Conservation (phyloP, 2,329 filamentous ascomycete genomes). For the Metarhizium guizhouense region DNA sequence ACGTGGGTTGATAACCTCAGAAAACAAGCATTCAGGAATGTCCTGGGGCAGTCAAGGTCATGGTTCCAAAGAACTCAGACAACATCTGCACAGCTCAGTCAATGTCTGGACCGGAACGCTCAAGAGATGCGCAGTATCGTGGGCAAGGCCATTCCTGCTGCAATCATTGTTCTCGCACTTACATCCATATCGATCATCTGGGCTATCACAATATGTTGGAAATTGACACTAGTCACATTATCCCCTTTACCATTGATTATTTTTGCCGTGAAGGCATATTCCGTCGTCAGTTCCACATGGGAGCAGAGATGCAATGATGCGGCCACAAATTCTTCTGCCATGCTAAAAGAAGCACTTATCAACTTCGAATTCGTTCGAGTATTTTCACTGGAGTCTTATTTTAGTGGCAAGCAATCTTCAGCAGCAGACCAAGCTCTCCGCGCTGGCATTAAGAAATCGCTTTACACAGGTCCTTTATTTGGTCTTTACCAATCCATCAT, state of each 20-base stretch:
- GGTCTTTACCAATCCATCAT: conserved; percentile 69
- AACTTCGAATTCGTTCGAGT: conserved; percentile 73
- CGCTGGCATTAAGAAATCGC: conserved; percentile 56
- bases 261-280: conserved; percentile 55
- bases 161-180: conserved; percentile 60
- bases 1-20: conserved; percentile 69
- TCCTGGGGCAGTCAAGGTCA: conserved; percentile 64
- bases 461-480: conserved; percentile 61
- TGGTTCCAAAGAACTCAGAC: conserved; percentile 72
- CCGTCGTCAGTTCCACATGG: conserved; percentile 59
- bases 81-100: conserved; percentile 52
- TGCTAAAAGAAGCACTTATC: conserved; percentile 63
- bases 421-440: conserved; percentile 43
- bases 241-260: conserved; percentile 60
- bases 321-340: conserved; percentile 45
- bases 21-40: conserved; percentile 53
- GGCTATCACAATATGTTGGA: conserved; percentile 70
- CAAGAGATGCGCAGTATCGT: conserved; percentile 84
- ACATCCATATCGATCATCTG: conserved; percentile 60
- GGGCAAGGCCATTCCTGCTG: conserved; percentile 64
- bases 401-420: conserved; percentile 51
- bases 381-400: conserved; percentile 64
- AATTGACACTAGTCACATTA: conserved; percentile 68
- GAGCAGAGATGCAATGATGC: conserved; percentile 59
- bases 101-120: conserved; percentile 69